phyloP scores from a whole-genome alignment of 805 yeast species.

The Priceomyces medius region DNA sequence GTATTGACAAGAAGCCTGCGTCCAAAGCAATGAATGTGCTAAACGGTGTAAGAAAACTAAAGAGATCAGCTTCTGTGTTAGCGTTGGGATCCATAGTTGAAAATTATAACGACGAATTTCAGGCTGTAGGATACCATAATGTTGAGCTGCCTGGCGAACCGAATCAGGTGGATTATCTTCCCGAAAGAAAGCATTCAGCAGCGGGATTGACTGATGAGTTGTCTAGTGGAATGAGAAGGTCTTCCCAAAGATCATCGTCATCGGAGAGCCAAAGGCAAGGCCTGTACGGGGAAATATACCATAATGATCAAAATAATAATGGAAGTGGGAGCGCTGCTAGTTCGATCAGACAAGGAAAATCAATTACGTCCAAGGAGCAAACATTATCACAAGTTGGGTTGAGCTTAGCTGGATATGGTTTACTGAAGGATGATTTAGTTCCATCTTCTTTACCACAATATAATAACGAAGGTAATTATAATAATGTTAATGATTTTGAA shows the following conservation, averaged over 20 bases:
- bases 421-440: constrained; percentile 23
- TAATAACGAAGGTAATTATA: constrained; percentile 2
- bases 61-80: constrained; percentile 27
- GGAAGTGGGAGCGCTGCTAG: constrained; percentile 9
- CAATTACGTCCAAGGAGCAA: not conserved
- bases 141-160: constrained; percentile 25
- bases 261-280: not conserved
- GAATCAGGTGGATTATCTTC: constrained; percentile 28
- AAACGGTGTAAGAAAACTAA: constrained; percentile 30
- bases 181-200: constrained; percentile 11
- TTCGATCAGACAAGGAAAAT: constrained; percentile 9
- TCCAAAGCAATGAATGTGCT: constrained; percentile 16
- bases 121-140: constrained; percentile 38
- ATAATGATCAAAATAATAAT: constrained; percentile 1
- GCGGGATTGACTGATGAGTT: not conserved
- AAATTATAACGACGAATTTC: constrained; percentile 19
- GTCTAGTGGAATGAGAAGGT: not conserved
- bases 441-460: constrained; percentile 1
- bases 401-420: constrained; percentile 27
- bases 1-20: not conserved
- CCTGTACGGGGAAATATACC: not conserved
- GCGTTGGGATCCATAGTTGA: constrained; percentile 13
- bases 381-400: constrained; percentile 22
- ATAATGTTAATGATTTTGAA: not conserved
- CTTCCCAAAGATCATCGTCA: not conserved